Percentiles rank a stretch among this genome's conserved stretches.
Conservation (phyloP, 371 early-diverging fungal genomes). For the Circinella minor region DNA sequence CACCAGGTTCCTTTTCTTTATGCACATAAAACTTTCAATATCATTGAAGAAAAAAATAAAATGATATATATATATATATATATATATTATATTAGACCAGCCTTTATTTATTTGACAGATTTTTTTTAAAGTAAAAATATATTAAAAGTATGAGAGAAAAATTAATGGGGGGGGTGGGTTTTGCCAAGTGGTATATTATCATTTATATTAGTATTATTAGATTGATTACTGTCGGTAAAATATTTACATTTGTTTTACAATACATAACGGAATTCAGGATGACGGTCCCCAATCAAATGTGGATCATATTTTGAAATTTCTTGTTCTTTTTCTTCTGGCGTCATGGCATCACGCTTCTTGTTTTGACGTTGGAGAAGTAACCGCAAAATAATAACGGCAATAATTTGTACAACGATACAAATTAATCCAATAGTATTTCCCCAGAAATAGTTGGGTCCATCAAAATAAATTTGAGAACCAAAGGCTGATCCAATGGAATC, state of each 20-base stretch:
- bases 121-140: too few relatives aligned
- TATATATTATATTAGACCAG: too few relatives aligned
- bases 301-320: conserved; percentile 33
- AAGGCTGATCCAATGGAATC: conserved; percentile 33
- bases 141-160: too few relatives aligned
- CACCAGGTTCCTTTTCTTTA: too few relatives aligned
- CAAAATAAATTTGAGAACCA: conserved; percentile 39
- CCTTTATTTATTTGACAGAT: too few relatives aligned
- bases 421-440: conserved; percentile 12
- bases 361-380: conserved; percentile 27
- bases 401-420: conserved; percentile 26
- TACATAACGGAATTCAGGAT: conserved; percentile 44
- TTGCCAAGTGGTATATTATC: too few relatives aligned
- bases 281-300: conserved; percentile 46
- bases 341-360: conserved; percentile 21
- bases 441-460: conserved; percentile 11
- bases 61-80: too few relatives aligned
- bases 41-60: too few relatives aligned
- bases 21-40: too few relatives aligned
- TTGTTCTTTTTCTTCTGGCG: conserved; percentile 22
- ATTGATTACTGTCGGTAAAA: too few relatives aligned
- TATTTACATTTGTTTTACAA: conserved; percentile 1
- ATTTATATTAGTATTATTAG: too few relatives aligned
- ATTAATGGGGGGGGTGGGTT: too few relatives aligned
- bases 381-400: conserved; percentile 26